A percentile compares a stretch with the other conserved stretches of the same genome.
Evolutionary conservation across 345 rosid genomes (phyloP).

Genomic region (sweet orange (Citrus sinensis)): DVS_A1.0 CM039161.1:17277501-17278000

Average conservation of each 20-base stretch:
- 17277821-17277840: not conserved
- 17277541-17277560: too few species aligned
- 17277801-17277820: fast-evolving
- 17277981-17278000: not conserved
- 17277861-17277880: not conserved
- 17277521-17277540: too few species aligned
- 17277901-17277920: not conserved
- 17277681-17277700: too few species aligned
- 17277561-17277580: too few species aligned
- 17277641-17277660: too few species aligned
- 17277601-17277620: too few species aligned
- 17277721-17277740: fast-evolving
- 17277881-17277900: not conserved
- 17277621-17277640: too few species aligned
- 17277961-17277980: not conserved
- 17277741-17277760: not conserved
- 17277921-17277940: not conserved
- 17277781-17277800: not conserved
- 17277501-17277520: too few species aligned
- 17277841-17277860: not conserved
- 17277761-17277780: not conserved
- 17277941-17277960: not conserved
- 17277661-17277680: too few species aligned
- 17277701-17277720: not conserved
- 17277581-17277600: too few species aligned